Conservation (phyloP, 306 rosid species). For the Quercus aquifolioides region DNA sequence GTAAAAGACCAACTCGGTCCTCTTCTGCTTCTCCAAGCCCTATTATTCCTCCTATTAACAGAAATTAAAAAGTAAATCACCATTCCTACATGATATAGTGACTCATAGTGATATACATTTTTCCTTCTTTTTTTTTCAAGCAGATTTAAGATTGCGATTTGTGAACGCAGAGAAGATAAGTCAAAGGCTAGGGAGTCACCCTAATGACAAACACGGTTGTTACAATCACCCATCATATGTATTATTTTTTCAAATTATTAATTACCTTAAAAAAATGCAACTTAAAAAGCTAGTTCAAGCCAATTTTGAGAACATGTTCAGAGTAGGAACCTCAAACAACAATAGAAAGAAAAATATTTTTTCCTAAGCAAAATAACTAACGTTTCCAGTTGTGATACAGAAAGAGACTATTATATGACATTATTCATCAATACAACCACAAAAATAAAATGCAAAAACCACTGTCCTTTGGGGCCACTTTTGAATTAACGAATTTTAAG, state of each 20-base stretch:
- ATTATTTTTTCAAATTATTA: background rate
- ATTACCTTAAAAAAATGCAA: background rate
- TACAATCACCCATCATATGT: background rate
- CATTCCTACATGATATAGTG: background rate
- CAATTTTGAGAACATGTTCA: background rate
- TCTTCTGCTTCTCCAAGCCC: slow-evolving; percentile 98
- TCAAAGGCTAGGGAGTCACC: background rate
- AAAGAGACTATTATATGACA: background rate
- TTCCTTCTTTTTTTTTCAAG: background rate
- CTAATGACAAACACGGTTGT: background rate
- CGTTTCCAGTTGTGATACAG: too few species aligned
- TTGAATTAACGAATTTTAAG: background rate
- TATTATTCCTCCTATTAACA: slow-evolving; percentile 82
- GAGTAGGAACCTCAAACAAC: background rate
- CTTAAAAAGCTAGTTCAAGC: background rate
- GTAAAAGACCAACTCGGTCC: slow-evolving; percentile 92
- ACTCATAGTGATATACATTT: background rate
- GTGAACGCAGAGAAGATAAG: background rate
- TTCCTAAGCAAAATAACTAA: too few species aligned
- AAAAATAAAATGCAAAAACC: background rate
- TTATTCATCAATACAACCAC: background rate
- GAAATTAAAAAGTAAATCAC: slow-evolving; percentile 17
- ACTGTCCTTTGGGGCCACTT: background rate
- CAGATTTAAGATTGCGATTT: background rate
- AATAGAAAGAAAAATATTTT: background rate